A percentile compares a stretch with the other conserved stretches of the same genome.
These are phyloP conservation scores for Tetrapisispora arboricola DNA, from an alignment of 805 yeast genomes.

Conservation along the genomic window DNA sequence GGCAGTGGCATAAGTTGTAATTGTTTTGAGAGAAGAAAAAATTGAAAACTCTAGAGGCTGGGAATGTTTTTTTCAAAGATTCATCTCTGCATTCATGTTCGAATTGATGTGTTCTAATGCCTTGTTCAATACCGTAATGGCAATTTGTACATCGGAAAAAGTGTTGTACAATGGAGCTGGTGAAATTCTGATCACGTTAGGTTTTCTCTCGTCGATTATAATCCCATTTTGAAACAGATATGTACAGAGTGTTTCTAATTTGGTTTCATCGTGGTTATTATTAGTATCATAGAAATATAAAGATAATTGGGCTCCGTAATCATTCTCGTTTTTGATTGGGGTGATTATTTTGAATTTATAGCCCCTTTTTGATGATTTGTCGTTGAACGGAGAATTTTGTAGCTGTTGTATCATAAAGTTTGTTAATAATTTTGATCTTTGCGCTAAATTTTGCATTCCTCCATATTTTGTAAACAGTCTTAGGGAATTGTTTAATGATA, in stretches of 20 bases:
- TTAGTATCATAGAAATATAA: slow-evolving; percentile 40
- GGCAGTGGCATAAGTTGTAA: not conserved
- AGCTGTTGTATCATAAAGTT: slow-evolving; percentile 42
- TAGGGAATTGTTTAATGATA: slow-evolving; percentile 57
- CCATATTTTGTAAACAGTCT: slow-evolving; percentile 50
- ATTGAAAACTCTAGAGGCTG: no score
- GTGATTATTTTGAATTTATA: slow-evolving; percentile 56
- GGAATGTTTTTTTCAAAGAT: not conserved
- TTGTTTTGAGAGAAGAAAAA: no score
- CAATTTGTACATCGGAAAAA: slow-evolving; percentile 48
- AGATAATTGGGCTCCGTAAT: slow-evolving; percentile 79
- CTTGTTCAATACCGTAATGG: slow-evolving; percentile 37
- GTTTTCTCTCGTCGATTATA: slow-evolving; percentile 81
- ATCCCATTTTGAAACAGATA: slow-evolving; percentile 47
- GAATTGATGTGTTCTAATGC: not conserved
- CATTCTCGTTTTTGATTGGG: slow-evolving; percentile 40
- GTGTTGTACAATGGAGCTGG: slow-evolving; percentile 80
- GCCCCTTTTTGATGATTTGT: slow-evolving; percentile 24
- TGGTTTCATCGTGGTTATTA: slow-evolving; percentile 32
- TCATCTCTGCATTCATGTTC: not conserved
- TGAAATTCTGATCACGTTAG: slow-evolving; percentile 82
- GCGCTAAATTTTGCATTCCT: slow-evolving; percentile 49
- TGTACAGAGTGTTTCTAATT: slow-evolving; percentile 46
- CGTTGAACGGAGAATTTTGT: slow-evolving; percentile 30
- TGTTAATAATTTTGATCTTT: slow-evolving; percentile 50